Percentiles rank a stretch among this genome's conserved stretches.
Conservation (phyloP, 805 yeast genomes). For the Lipomyces starkeyi region DNA sequence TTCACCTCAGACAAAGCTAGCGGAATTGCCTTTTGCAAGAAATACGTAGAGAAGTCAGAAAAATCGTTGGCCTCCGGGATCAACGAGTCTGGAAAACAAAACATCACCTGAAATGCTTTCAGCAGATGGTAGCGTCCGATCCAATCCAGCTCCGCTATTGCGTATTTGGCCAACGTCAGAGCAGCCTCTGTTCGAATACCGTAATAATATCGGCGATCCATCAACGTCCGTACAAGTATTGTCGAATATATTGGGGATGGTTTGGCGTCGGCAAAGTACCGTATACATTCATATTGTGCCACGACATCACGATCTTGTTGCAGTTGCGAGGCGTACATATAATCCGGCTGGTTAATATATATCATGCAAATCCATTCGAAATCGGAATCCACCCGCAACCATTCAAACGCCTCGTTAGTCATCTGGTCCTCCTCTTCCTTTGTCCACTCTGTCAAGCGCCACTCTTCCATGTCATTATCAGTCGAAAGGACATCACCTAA, state of each 20-base stretch:
- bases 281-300: constrained; percentile 86
- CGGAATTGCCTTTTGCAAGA: constrained; percentile 73
- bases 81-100: constrained; percentile 68
- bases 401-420: constrained; percentile 89
- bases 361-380: constrained; percentile 93
- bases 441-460: constrained; percentile 77
- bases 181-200: constrained; percentile 92
- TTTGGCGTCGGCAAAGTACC: constrained; percentile 67
- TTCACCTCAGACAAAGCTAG: constrained; percentile 63
- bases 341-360: constrained; percentile 85
- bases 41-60: constrained; percentile 67
- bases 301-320: constrained; percentile 96
- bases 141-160: constrained; percentile 65
- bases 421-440: constrained; percentile 70
- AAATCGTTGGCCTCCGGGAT: constrained; percentile 86
- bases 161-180: constrained; percentile 69
- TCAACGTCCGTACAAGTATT: constrained; percentile 73
- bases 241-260: constrained; percentile 75
- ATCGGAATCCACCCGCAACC: constrained; percentile 98
- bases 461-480: constrained; percentile 64
- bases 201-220: constrained; percentile 85
- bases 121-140: constrained; percentile 76
- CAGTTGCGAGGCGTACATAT: constrained; percentile 91
- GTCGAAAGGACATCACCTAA: constrained; percentile 79
- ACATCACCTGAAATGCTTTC: constrained; percentile 69